Base-by-base conservation (phyloP, 2,329 filamentous ascomycete genomes). In the Aspergillus sp. region DNA sequence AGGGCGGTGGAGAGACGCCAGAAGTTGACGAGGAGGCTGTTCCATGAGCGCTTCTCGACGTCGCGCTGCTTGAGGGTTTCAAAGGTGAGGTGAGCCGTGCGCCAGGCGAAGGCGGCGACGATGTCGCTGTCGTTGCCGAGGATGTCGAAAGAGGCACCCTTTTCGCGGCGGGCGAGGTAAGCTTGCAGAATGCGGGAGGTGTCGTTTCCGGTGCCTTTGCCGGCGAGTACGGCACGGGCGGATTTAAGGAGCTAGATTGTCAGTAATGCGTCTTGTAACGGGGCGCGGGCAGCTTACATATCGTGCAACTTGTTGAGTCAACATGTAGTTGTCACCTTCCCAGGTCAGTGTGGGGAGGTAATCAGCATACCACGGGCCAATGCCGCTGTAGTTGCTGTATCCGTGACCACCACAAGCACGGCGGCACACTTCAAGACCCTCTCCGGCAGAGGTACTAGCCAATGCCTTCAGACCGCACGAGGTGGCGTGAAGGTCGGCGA, bases 251-350 rank as follows among this genome's bases (percentile, higher is more conserved):
- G 83, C 78, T 83, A 49, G 19, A 37, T 6, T 9, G 40, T 60
- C 41, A 64, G 55, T 52, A 46, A 3, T 12, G 23, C 14, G 40
- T 17, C 9, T 9, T 15, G 8, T 4, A 17, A 31, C 0, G 37
- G 1, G 2, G 15, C 12, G 6, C 19, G 21, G 17, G n/a, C 2
- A 21, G 75, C 79, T 73, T 75, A 83, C 78, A 68, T 91, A 91
- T 57, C 88, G 84, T 3, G 87, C 87, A 3, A 91, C 89, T 76
- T 92, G 89, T 73, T 92, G 89, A 9, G 88, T 90, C 58, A 92
- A 79, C 89, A 92, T 91, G 78, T 90, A 91, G 79, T 90, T 91
- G 77, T 91, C 89, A 45, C 89, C 89, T 71, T 91, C 89, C 86
- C 87, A 90, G 9, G 88, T 90, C 14, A 80, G 73, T 0, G 84